Conservation (phyloP, 495 filamentous ascomycete genomes). For the Filosporella fistucella region DNA sequence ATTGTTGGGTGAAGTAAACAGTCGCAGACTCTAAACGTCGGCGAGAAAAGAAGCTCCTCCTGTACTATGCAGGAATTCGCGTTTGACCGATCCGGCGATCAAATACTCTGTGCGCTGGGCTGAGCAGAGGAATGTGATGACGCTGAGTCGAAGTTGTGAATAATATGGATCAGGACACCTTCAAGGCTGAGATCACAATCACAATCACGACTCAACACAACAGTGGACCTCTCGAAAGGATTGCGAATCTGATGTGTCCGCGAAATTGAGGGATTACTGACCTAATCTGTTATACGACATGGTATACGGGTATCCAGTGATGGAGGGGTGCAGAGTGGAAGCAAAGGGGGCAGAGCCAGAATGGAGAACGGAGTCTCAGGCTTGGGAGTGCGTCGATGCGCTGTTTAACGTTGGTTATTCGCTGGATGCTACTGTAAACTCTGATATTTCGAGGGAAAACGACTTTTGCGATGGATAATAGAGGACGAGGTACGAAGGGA, state of each 20-base stretch:
- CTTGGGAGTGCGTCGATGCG: too few relatives aligned
- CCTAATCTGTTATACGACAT: constrained; percentile 72
- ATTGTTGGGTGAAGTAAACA: not conserved
- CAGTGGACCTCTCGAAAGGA: not conserved
- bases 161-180: not conserved
- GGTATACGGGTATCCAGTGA: constrained; percentile 7
- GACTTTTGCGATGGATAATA: too few relatives aligned
- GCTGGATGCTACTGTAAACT: too few relatives aligned
- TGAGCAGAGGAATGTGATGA: not conserved
- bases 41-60: constrained; percentile 1
- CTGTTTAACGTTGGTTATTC: too few relatives aligned
- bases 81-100: not conserved
- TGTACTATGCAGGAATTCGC: constrained; percentile 17
- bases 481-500: too few relatives aligned
- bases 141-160: not conserved
- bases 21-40: constrained; percentile 9
- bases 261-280: constrained; percentile 39
- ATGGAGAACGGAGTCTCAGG: too few relatives aligned
- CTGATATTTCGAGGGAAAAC: too few relatives aligned
- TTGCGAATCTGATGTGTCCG: too few relatives aligned
- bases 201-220: constrained; percentile 9
- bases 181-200: too few relatives aligned
- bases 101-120: constrained; percentile 11
- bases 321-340: constrained; percentile 1
- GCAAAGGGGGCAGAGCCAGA: too few relatives aligned